Evolutionary conservation across 345 rosid species (phyloP).

Genomic region (Rhizophora mangle): DNA sequence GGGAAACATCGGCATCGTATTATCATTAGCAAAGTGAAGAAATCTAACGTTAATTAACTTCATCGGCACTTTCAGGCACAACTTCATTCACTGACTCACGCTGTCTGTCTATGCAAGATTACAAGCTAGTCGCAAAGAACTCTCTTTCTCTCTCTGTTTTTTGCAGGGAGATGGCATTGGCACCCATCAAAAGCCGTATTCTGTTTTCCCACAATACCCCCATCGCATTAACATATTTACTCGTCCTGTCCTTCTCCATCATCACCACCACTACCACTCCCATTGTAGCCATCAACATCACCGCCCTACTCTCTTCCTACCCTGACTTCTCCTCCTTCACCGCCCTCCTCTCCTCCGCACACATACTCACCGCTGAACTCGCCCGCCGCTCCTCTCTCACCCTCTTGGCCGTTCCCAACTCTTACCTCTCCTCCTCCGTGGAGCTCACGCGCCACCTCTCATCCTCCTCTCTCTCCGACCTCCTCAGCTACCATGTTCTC

Average conservation of each 20-base stretch:
- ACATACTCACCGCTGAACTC: conserved; percentile 54
- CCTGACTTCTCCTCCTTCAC: conserved; percentile 56
- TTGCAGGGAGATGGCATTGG: conserved; percentile 6
- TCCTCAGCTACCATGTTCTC: conserved; percentile 82
- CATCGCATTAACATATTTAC: conserved; percentile 30
- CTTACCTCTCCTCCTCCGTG: conserved; percentile 40
- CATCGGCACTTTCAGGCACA: too few relatives aligned
- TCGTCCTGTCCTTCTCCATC: conserved; percentile 30
- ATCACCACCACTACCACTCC: conserved; percentile 17
- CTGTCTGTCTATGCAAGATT: too few relatives aligned
- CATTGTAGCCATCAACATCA: conserved; percentile 51
- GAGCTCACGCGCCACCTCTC: conserved; percentile 68
- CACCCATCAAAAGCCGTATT: too few relatives aligned
- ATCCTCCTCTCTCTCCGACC: conserved; percentile 64
- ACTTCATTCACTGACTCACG: too few relatives aligned
- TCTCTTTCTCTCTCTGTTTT: too few relatives aligned
- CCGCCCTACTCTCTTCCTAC: conserved; percentile 59
- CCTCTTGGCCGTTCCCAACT: conserved; percentile 75
- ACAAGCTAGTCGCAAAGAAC: too few relatives aligned
- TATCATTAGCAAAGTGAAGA: too few relatives aligned
- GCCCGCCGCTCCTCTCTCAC: conserved; percentile 61
- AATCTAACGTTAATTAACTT: too few relatives aligned
- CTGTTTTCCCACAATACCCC: conserved; percentile 48
- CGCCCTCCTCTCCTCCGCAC: conserved; percentile 40
- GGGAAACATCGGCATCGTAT: too few relatives aligned